phyloP scores from a whole-genome alignment of 2,329 filamentous ascomycete genomes.

The Neofusicoccum kwambonambiense region DNA sequence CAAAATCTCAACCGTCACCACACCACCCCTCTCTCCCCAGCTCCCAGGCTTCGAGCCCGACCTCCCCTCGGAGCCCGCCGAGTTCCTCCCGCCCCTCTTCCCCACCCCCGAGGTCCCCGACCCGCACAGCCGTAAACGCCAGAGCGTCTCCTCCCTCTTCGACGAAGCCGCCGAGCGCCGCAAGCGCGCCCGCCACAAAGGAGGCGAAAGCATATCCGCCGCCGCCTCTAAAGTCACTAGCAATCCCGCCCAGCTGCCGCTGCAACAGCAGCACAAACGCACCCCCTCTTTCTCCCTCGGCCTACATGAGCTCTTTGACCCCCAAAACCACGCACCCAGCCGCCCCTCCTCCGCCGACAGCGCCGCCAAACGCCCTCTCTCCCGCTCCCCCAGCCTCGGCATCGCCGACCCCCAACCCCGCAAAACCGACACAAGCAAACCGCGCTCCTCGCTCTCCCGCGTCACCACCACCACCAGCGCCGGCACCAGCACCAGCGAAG shows the following conservation, averaged over 20 bases:
- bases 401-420: constrained; percentile 17
- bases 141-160: constrained; percentile 44
- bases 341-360: constrained; percentile 29
- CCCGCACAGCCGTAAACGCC: constrained; percentile 40
- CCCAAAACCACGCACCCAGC: not conserved
- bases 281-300: not conserved
- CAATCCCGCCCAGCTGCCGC: constrained; percentile 21
- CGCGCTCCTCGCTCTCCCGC: constrained; percentile 33
- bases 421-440: too few species aligned
- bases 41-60: not conserved
- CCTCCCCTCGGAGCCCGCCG: constrained; percentile 17
- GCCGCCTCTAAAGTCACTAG: constrained; percentile 35
- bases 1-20: constrained; percentile 26
- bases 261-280: not conserved
- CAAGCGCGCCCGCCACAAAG: constrained; percentile 42
- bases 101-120: not conserved
- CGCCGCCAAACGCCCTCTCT: constrained; percentile 27
- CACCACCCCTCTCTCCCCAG: constrained; percentile 25
- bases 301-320: not conserved
- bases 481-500: constrained; percentile 21
- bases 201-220: constrained; percentile 44
- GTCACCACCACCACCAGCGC: constrained; percentile 29
- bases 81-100: constrained; percentile 33
- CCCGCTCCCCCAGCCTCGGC: constrained; percentile 13
- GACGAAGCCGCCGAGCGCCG: constrained; percentile 47